Evolutionary conservation across 257 asterid genomes (phyloP).

Genomic region (Paulownia fortunei): DNA sequence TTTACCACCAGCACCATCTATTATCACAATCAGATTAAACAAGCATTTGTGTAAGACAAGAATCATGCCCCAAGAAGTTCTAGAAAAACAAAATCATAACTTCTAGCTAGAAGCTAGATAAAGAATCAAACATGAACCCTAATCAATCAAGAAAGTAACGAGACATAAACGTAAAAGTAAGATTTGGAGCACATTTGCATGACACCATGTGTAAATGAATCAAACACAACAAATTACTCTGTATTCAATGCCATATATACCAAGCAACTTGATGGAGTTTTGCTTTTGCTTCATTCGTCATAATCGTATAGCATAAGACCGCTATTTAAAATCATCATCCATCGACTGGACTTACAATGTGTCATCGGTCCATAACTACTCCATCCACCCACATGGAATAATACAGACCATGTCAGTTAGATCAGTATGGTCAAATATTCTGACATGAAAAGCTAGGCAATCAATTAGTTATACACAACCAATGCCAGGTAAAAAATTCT

Average conservation of each 20-base stretch:
- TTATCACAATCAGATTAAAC: slow-evolving; percentile 40
- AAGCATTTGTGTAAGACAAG: not conserved
- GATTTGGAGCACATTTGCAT: not conserved
- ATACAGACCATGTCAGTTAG: too few relatives aligned
- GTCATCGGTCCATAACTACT: not conserved
- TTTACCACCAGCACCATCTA: slow-evolving; percentile 99
- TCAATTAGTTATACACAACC: too few relatives aligned
- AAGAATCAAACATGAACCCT: not conserved
- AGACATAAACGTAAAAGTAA: not conserved
- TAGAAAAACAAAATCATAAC: not conserved
- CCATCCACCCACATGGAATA: too few relatives aligned
- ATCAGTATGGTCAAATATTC: too few relatives aligned
- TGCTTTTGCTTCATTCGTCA: not conserved
- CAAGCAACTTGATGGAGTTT: not conserved
- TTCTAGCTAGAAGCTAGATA: not conserved
- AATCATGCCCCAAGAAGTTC: slow-evolving; percentile 41
- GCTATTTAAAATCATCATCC: not conserved
- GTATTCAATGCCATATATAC: not conserved
- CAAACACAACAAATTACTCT: not conserved
- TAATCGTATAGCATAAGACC: too few relatives aligned
- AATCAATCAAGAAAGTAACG: not conserved
- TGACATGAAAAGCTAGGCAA: too few relatives aligned
- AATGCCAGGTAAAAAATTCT: too few relatives aligned
- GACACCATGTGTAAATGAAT: not conserved
- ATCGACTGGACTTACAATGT: not conserved